Base-by-base conservation (phyloP, 2,329 filamentous ascomycete species). In the Helotiales sp. region DNA sequence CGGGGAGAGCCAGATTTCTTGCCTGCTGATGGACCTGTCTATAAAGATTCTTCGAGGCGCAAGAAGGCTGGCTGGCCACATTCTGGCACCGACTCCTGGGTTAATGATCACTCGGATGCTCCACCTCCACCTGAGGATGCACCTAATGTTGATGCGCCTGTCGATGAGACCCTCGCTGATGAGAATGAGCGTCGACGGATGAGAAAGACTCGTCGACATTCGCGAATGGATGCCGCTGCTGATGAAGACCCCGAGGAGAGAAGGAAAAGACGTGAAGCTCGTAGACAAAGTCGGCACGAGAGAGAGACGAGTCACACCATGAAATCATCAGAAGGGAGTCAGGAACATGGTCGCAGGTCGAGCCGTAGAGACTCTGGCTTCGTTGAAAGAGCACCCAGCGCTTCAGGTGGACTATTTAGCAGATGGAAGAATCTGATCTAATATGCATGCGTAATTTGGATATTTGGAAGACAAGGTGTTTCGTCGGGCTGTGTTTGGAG, bases 11-110 rank as follows among this genome's bases (percentile, higher is more conserved):
- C 61, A 2, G 67, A 68, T 53, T 67, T 56, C n/a, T 51, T 66
- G 17, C 63, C 66, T 19, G 63, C 63, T 4, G 67, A 69, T 50
- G 68, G 66, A 3, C 66, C 60, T 15, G 66, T 68, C 13, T 63
- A 67, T 34, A 67, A 61, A 49, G 63, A 64, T 22, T 48, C 49
- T n/a, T 63, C 67, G 7, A 66, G 59, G 33, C 60, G 61, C 19
- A 67, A 66, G 55, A 69, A 64, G 53, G 61, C 77, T 8, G 75
- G 75, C 9, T 87, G 84, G 84, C 84, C 84, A 17, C 81, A 86
- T 67, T 85, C 81, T 6, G 84, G 84, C 25, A 87, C 84, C 0
- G 83, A 81, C 8, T 86, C 83, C 0, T 87, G 85, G 85, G 84
- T 87, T 4, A 86, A 86, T 70, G 83, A 87, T 12, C 80, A 85